Evolutionary conservation across 331 rosid species (phyloP).

Genomic region (Stylosanthes scabra): DNA sequence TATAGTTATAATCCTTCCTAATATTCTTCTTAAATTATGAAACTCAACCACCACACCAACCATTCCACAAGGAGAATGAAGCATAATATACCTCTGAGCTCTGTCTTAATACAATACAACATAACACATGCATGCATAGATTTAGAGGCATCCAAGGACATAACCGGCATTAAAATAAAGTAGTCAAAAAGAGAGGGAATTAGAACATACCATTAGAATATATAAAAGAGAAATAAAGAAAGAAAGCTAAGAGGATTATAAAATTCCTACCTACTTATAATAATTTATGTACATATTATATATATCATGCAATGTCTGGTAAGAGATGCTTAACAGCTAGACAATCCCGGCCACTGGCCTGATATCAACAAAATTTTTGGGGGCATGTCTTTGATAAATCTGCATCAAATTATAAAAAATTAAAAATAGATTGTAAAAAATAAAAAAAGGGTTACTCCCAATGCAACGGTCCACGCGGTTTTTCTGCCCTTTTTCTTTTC

Average conservation of each 20-base stretch:
- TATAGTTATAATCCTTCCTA: too few species aligned
- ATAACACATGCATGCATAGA: not conserved
- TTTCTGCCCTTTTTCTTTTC: not conserved
- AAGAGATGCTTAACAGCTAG: conserved; percentile 74
- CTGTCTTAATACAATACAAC: not conserved
- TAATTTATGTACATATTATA: conserved; percentile 65
- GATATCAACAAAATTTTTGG: conserved; percentile 68
- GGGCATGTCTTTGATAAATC: conserved; percentile 51
- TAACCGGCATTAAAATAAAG: not conserved
- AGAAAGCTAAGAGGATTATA: conserved; percentile 18
- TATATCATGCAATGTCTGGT: conserved; percentile 51
- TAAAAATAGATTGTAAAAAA: conserved; percentile 38
- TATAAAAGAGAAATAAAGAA: not conserved
- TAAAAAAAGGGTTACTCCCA: conserved; percentile 43
- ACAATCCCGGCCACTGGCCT: conserved; percentile 73
- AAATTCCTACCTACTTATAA: conserved; percentile 45
- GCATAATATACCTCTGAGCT: conserved; percentile 3
- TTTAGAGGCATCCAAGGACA: conserved; percentile 31
- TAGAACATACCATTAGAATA: not conserved
- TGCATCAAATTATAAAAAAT: conserved; percentile 29
- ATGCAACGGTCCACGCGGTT: conserved; percentile 55
- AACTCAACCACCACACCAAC: conserved; percentile 4
- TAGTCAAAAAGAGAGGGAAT: conserved; percentile 18
- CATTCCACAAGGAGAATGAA: conserved; percentile 35
- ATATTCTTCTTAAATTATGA: not conserved